Evolutionary conservation across 139 green algal species (phyloP).

Genomic region (Chlamydomonas schloesseri): DNA sequence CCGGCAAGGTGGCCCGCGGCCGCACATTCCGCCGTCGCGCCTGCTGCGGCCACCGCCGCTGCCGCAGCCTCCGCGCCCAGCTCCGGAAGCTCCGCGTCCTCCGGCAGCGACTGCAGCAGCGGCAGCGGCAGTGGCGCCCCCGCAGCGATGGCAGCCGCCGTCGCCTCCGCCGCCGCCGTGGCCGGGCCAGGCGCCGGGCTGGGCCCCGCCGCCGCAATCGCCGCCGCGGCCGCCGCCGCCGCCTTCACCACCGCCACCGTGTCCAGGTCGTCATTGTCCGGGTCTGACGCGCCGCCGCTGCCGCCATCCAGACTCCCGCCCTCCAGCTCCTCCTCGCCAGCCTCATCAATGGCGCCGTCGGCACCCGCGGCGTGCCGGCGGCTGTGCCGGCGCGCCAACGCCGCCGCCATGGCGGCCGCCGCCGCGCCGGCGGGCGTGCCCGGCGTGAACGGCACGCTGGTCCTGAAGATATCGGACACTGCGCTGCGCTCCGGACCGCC

Average conservation of each 20-base stretch:
- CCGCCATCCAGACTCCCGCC: background rate
- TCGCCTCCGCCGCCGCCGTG: too few species aligned
- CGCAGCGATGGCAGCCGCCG: background rate
- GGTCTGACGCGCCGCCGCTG: background rate
- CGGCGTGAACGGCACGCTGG: constrained; percentile 13
- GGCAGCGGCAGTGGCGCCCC: background rate
- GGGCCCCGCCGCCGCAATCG: too few species aligned
- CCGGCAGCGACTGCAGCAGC: background rate
- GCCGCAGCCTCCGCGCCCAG: too few species aligned
- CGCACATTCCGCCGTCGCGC: too few species aligned
- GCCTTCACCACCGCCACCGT: background rate
- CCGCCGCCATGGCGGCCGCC: too few species aligned
- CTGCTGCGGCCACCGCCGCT: too few species aligned
- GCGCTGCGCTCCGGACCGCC: too few species aligned
- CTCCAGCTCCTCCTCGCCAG: background rate
- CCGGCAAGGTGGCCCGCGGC: too few species aligned
- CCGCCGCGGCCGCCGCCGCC: too few species aligned
- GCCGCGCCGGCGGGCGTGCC: background rate
- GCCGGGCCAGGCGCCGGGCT: background rate
- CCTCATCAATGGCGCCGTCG: background rate
- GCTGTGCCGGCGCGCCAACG: background rate
- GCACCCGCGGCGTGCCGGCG: background rate
- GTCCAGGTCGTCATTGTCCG: background rate
- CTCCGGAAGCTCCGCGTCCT: too few species aligned
- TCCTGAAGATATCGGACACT: constrained; percentile 12